Percentiles rank a stretch among this genome's conserved stretches.
phyloP scores from a whole-genome alignment of 23 red algal genomes.

The Gracilaria domingensis region DNA sequence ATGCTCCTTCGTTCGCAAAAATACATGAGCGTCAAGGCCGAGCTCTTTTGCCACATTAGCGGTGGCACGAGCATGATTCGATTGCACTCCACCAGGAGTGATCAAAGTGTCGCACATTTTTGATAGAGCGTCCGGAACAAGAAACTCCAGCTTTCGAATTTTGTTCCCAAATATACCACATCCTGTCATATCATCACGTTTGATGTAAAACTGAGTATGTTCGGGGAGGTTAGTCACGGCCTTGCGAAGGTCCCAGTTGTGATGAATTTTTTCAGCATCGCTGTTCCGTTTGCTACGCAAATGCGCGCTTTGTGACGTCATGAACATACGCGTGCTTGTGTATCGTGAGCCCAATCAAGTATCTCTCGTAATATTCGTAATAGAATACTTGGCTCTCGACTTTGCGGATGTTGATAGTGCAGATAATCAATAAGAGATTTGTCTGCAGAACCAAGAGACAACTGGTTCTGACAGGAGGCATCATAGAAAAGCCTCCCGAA shows the following conservation, averaged over 20 bases:
- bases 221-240: slow-evolving; percentile 10
- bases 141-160: slow-evolving; percentile 82
- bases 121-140: slow-evolving; percentile 54
- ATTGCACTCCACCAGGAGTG: slow-evolving; percentile 62
- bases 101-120: slow-evolving; percentile 43
- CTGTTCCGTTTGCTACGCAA: slow-evolving; percentile 27
- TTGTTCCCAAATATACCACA: slow-evolving; percentile 65
- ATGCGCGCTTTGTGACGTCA: no score
- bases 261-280: slow-evolving; percentile 20
- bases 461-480: no score
- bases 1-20: slow-evolving; percentile 45
- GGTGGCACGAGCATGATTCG: slow-evolving; percentile 68
- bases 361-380: no score
- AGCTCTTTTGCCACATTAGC: slow-evolving; percentile 64
- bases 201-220: slow-evolving; percentile 48
- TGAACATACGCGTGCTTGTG: no score
- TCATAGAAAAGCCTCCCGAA: no score
- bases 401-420: no score
- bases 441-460: no score
- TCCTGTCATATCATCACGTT: slow-evolving; percentile 77
- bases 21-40: slow-evolving; percentile 66
- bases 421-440: no score
- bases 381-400: no score
- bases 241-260: slow-evolving; percentile 33
- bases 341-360: no score